Base-by-base conservation (phyloP, 352 stramenopile species). In the Phytophthora boehmeriae region DNA sequence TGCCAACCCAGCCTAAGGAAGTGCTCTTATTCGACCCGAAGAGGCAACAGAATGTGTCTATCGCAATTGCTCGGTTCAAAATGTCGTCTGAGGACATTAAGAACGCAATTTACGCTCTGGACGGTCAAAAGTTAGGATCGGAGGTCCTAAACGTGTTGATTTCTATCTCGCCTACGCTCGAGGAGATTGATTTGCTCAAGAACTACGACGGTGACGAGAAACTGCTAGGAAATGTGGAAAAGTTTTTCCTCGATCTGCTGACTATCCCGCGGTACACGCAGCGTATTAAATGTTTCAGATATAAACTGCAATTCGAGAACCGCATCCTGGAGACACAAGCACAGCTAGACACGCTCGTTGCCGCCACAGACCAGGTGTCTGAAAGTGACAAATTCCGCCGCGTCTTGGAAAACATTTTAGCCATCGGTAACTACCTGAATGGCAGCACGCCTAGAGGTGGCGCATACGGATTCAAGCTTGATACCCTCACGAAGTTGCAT, bases 11-110 rank as follows among this genome's bases (percentile, higher is more conserved):
- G 42, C 82, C 82, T 0, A 84, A 91, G 61, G 76, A 84, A 34
- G 87, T 96, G 6, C 71, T 94, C 20, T 75, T 99, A 14, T 92
- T 99, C 45, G 97, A 99, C 63, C 83, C 92, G 1, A 99, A 99
- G 73, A 87, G 94, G 22, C 93, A 97, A 35, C 97, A 99, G 73
- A 99, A 99, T 79, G 95, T 98, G 1, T 96, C 93, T n/a, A 99
- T 99, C 38, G 96, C 97, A 16, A 95, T 99, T 49, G 95, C 95
- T 23, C 89, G 96, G 30, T 92, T 99, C 45, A 91, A 97, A 30
- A 97, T 99, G 83, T 96, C 88, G 53, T 84, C 86, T 0, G 62
- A 78, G 1, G 86, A 96, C 54, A 92, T 97, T 47, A 92, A 95
- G 50, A 78, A 83, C 9, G 89, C 89, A 17, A 92, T 97, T 22